Percentiles rank a stretch among this genome's conserved stretches.
Evolutionary conservation across 2,329 filamentous ascomycete genomes (phyloP).

Genomic region (Aureobasidium sp.): DNA sequence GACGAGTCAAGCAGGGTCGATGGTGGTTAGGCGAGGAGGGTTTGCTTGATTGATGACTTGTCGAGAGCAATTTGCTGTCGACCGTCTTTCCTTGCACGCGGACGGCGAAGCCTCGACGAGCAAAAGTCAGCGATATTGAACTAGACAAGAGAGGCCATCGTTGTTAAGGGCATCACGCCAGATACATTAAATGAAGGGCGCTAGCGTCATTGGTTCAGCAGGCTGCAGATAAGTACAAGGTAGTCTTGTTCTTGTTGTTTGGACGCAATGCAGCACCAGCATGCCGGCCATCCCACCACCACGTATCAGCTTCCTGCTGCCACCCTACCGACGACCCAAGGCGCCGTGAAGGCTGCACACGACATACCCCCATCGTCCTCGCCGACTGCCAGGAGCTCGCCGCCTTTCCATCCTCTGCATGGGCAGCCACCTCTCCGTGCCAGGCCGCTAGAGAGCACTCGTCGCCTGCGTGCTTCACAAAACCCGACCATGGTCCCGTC

Average conservation of each 20-base stretch:
- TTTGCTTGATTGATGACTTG: neutral
- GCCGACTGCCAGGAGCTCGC: neutral
- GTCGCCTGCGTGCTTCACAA: constrained; percentile 3
- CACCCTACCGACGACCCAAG: neutral
- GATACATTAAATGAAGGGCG: constrained; percentile 8
- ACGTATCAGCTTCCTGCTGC: constrained; percentile 6
- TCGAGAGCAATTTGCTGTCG: neutral
- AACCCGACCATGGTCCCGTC: neutral
- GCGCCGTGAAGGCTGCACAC: neutral
- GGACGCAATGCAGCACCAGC: constrained; percentile 3
- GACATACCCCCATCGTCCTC: neutral
- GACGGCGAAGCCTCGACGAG: neutral
- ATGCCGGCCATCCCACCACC: neutral
- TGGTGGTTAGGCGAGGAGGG: neutral
- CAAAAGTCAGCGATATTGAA: neutral
- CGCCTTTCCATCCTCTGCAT: neutral
- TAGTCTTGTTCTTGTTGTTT: neutral
- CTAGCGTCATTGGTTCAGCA: constrained; percentile 5
- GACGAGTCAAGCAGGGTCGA: neutral
- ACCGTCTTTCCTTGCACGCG: neutral
- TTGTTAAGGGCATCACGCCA: neutral
- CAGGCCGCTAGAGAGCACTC: constrained; percentile 4
- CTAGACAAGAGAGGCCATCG: neutral
- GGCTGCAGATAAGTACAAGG: neutral
- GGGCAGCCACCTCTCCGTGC: neutral